phyloP scores from a whole-genome alignment of 2,329 filamentous ascomycete species.

The Plenodomus tracheiphilus region DNA sequence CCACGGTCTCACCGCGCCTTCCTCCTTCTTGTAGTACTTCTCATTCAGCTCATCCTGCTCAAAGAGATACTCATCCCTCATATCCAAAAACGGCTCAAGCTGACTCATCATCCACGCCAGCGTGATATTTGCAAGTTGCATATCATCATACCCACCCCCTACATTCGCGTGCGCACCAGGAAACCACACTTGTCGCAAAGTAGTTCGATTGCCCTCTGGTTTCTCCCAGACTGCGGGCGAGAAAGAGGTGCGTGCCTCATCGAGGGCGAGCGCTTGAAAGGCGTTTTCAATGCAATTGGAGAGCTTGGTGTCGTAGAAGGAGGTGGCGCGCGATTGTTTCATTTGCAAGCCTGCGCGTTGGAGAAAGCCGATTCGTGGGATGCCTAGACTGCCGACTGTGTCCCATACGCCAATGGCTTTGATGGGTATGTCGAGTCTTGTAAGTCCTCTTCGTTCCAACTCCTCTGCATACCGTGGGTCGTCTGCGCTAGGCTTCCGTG shows the following conservation, averaged over 20 bases:
- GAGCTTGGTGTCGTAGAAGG: constrained; percentile 54
- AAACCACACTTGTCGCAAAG: constrained; percentile 59
- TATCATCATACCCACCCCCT: constrained; percentile 52
- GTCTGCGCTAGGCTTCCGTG: constrained; percentile 50
- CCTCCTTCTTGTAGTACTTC: constrained; percentile 48
- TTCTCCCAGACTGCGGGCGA: constrained; percentile 58
- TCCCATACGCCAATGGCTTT: constrained; percentile 55
- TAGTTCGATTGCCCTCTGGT: constrained; percentile 49
- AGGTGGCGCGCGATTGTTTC: constrained; percentile 42
- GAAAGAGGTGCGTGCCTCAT: constrained; percentile 57
- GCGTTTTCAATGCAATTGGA: constrained; percentile 54
- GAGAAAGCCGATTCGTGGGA: constrained; percentile 50
- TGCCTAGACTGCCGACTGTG: constrained; percentile 53
- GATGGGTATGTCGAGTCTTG: constrained; percentile 44
- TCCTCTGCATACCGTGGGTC: constrained; percentile 50
- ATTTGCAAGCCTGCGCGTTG: constrained; percentile 42
- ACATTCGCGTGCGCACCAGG: constrained; percentile 58
- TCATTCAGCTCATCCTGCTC: constrained; percentile 52
- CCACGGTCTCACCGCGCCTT: constrained; percentile 52
- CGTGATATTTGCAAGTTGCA: constrained; percentile 55
- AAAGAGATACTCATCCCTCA: constrained; percentile 52
- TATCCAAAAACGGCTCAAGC: constrained; percentile 52
- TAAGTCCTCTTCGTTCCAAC: constrained; percentile 41
- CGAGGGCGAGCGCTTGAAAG: constrained; percentile 60
- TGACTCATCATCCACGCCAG: constrained; percentile 63